phyloP scores from a whole-genome alignment of 306 rosid species.

The Cicer judaicum region DNA sequence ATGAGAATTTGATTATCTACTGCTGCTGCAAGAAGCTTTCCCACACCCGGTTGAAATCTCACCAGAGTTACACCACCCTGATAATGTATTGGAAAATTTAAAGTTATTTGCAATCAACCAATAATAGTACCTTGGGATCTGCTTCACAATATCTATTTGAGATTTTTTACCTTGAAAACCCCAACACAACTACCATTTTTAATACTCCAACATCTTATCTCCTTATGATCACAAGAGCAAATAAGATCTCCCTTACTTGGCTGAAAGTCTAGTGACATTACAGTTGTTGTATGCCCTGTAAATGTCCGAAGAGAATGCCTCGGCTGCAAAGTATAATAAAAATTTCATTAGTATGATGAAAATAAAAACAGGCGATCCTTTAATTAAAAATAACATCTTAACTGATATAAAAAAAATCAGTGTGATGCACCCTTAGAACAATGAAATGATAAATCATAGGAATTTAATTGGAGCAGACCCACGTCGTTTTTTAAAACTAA shows the following conservation, averaged over 20 bases:
- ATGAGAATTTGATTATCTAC: constrained; percentile 60
- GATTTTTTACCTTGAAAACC: constrained; percentile 65
- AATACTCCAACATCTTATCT: constrained; percentile 85
- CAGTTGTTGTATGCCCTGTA: constrained; percentile 69
- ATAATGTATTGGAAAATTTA: constrained; percentile 33
- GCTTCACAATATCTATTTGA: constrained; percentile 23
- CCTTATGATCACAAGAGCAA: constrained; percentile 74
- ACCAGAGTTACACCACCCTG: constrained; percentile 79
- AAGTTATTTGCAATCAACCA: constrained; percentile 12
- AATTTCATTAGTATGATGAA: constrained; percentile 37
- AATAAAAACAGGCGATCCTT: neutral
- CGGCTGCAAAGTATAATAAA: constrained; percentile 62
- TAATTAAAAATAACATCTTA: constrained; percentile 12
- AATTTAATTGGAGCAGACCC: constrained; percentile 1
- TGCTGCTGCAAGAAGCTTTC: constrained; percentile 78
- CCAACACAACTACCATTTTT: constrained; percentile 72
- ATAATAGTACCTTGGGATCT: neutral
- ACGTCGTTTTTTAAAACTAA: constrained; percentile 2
- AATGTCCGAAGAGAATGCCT: constrained; percentile 71
- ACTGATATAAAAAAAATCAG: constrained; percentile 23
- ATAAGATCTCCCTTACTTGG: constrained; percentile 75
- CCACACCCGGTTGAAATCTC: constrained; percentile 82
- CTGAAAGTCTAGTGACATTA: constrained; percentile 83
- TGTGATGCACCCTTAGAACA: neutral
- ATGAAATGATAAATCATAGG: constrained; percentile 9